phyloP scores from a whole-genome alignment of 202 grass and related monocot genomes.

The Setaria viridis region DNA sequence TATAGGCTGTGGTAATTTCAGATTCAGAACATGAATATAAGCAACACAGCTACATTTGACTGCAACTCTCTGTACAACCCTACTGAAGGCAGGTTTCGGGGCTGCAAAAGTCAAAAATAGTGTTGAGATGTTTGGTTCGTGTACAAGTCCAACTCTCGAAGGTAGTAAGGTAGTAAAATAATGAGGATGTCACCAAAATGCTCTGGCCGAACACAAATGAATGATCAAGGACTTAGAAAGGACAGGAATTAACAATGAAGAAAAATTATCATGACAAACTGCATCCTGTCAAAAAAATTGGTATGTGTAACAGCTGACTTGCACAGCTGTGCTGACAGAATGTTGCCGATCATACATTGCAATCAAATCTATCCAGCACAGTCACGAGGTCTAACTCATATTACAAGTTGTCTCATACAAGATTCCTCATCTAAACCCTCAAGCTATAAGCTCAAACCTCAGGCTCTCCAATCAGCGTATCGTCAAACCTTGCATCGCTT shows the following conservation, averaged over 20 bases:
- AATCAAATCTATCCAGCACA: constrained; percentile 20
- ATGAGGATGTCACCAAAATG: background rate
- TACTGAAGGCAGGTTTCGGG: too few species aligned
- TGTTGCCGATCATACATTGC: constrained; percentile 10
- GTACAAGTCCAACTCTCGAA: too few species aligned
- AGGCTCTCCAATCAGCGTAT: constrained; percentile 27
- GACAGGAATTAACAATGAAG: background rate
- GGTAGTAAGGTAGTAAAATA: too few species aligned
- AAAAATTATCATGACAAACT: background rate
- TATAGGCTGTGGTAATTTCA: background rate
- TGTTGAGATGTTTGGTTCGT: background rate
- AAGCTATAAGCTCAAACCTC: constrained; percentile 26
- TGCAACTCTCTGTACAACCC: background rate
- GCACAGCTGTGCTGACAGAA: background rate
- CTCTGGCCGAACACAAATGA: background rate
- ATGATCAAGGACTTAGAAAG: background rate
- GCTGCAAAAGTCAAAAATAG: background rate
- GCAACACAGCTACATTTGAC: background rate
- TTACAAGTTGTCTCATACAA: constrained; percentile 46
- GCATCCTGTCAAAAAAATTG: background rate
- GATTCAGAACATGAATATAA: background rate
- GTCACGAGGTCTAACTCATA: background rate
- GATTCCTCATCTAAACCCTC: constrained; percentile 29
- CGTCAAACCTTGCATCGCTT: constrained; percentile 62
- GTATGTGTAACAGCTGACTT: constrained; percentile 4